Evolutionary conservation across 1,139 yeast genomes (phyloP).

Genomic region (Yamadazyma conglobata): DNA sequence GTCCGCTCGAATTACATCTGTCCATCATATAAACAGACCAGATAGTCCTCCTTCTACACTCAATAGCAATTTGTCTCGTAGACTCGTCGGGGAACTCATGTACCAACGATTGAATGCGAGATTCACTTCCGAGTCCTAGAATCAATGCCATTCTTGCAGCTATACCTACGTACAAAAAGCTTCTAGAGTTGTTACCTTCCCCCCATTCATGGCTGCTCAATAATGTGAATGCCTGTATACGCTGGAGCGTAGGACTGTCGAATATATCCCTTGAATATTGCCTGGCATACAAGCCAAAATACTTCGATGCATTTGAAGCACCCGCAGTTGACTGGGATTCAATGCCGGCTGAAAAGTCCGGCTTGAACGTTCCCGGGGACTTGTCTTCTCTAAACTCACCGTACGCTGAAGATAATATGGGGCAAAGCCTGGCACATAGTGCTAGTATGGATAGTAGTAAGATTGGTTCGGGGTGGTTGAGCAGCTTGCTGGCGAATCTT

Average conservation of each 20-base stretch:
- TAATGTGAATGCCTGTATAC: constrained; percentile 34
- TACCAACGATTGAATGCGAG: constrained; percentile 8
- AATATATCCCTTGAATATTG: constrained; percentile 26
- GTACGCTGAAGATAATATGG: constrained; percentile 24
- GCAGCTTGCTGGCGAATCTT: constrained; percentile 13
- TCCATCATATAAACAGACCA: constrained; percentile 46
- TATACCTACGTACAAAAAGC: constrained; percentile 34
- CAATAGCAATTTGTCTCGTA: constrained; percentile 19
- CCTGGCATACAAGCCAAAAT: constrained; percentile 40
- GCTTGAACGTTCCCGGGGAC: constrained; percentile 24
- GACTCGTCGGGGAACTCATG: constrained; percentile 12
- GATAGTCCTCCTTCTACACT: constrained; percentile 32
- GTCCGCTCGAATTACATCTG: constrained; percentile 36
- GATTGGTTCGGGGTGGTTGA: constrained; percentile 28
- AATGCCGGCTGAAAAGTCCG: constrained; percentile 10
- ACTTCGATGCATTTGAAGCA: constrained; percentile 31
- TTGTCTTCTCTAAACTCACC: constrained; percentile 27
- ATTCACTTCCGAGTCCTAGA: constrained; percentile 30
- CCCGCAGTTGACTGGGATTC: neutral
- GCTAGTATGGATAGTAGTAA: constrained; percentile 32
- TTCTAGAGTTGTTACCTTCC: constrained; percentile 34
- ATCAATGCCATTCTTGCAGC: constrained; percentile 41
- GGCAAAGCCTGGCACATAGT: constrained; percentile 33
- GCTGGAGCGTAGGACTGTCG: constrained; percentile 35
- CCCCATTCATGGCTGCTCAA: constrained; percentile 44